Base-by-base conservation (phyloP, 495 filamentous ascomycete species). In the Daldinia grandis region DNA sequence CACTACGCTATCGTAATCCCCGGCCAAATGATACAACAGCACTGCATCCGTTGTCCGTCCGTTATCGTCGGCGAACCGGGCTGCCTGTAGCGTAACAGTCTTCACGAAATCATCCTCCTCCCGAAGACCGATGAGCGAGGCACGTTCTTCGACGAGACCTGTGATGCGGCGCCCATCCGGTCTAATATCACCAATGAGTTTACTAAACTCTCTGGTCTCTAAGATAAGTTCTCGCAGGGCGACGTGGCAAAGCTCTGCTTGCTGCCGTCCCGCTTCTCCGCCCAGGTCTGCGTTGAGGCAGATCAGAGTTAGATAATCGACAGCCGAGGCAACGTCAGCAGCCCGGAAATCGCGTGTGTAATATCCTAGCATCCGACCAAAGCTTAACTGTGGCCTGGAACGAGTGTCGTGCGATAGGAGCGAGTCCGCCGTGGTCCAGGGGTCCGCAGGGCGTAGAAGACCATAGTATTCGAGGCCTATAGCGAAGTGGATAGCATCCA, bases 341-440 rank as follows among this genome's bases (percentile, higher is more conserved):
- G 92, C 91, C 37, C 96, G 91, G 87, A 98, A 98, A 79, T 97
- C 93, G 33, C 90, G 87, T 7, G 96, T 99, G 81, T 99, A 99
- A 75, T 94, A 93, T 28, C 94, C 96, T 53, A 98, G 81, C 83
- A 99, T 92, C 24, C 90, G 88, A 31, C 91, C 94, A 78, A 99
- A 99, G 82, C 94, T 97, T 80, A 99, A 89, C 74, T 98, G 94
- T 15, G 94, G 90, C 58, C 89, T 87, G 65, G 90, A 86, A 51
- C 90, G 90, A n/a, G 92, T 93, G 55, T 78, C 80, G 62, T 78
- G 81, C 78, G 88, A 88, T 83, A 92, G 80, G 37, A 96, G 87
- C 72, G 95, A 92, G 72, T 91, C 89, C 31, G 87, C 87, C 10
- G 88, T 86, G 10, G 86, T 81, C 69, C 85, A 86, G 62, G 90